phyloP scores from a whole-genome alignment of 2,329 filamentous ascomycete genomes.

The Clonostachys byssicola region DNA sequence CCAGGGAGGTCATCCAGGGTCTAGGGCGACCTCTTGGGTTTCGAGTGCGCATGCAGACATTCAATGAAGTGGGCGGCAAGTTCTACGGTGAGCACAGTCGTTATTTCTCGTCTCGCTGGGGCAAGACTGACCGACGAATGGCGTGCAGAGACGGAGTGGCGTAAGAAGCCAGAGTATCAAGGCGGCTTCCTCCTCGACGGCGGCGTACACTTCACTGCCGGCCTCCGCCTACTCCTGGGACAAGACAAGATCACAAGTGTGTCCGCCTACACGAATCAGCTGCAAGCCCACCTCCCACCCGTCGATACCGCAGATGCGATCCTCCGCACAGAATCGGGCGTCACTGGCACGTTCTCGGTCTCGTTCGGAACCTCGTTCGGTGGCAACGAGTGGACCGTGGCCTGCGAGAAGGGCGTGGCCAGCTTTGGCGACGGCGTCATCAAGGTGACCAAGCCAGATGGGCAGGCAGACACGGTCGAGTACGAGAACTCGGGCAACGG shows the following conservation, averaged over 20 bases:
- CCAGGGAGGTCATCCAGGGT: not conserved
- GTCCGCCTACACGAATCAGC: not conserved
- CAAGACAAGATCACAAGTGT: not conserved
- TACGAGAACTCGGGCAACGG: not conserved
- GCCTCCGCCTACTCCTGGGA: constrained; percentile 4
- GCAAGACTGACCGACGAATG: no score
- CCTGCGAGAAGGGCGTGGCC: not conserved
- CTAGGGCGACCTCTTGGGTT: not conserved
- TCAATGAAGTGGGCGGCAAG: not conserved
- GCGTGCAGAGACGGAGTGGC: not conserved
- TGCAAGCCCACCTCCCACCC: not conserved
- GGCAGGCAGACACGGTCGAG: not conserved
- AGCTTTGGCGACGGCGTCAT: not conserved
- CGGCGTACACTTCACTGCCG: constrained; percentile 69
- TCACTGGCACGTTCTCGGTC: not conserved
- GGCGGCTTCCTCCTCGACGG: constrained; percentile 75
- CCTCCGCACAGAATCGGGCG: not conserved
- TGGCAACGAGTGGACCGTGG: not conserved
- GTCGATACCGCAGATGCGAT: not conserved
- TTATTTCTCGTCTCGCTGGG: no score
- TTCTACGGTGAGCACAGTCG: not conserved
- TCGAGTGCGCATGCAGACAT: not conserved
- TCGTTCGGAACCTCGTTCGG: not conserved
- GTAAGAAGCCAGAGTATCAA: constrained; percentile 61
- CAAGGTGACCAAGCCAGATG: not conserved